phyloP scores from a whole-genome alignment of 2,329 filamentous ascomycete genomes.

The Metarhizium rileyi region DNA sequence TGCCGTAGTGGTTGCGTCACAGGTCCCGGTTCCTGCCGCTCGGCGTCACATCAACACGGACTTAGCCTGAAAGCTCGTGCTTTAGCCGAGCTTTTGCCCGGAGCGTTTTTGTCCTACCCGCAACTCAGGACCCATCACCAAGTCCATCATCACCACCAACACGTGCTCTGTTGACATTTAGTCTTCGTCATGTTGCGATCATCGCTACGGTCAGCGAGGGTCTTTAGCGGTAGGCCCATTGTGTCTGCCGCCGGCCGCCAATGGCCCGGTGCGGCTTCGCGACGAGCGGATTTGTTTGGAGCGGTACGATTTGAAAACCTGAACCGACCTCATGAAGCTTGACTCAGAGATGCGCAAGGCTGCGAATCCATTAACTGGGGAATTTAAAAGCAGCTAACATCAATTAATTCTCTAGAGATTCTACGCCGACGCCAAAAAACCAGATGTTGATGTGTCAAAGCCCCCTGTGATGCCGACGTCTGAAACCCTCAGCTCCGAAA shows the following conservation, averaged over 20 bases:
- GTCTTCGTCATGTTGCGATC: slow-evolving; percentile 58
- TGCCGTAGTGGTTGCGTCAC: slow-evolving; percentile 23
- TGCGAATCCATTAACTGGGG: neutral
- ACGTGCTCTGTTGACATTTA: slow-evolving; percentile 30
- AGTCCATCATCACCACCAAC: slow-evolving; percentile 19
- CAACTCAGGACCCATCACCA: slow-evolving; percentile 12
- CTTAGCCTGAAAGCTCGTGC: neutral
- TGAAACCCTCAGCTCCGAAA: slow-evolving; percentile 40
- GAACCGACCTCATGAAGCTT: neutral
- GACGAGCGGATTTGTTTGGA: slow-evolving; percentile 21
- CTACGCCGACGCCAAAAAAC: slow-evolving; percentile 46
- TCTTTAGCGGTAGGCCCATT: slow-evolving; percentile 44
- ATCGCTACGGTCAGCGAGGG: slow-evolving; percentile 55
- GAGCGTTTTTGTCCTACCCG: slow-evolving; percentile 30
- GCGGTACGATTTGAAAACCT: slow-evolving; percentile 18
- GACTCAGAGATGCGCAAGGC: neutral
- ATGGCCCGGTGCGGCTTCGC: slow-evolving; percentile 39
- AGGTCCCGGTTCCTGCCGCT: slow-evolving; percentile 25
- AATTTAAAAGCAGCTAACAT: neutral
- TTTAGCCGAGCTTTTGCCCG: slow-evolving; percentile 36
- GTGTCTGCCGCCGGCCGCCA: slow-evolving; percentile 44
- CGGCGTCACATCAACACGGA: slow-evolving; percentile 7
- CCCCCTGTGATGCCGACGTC: slow-evolving; percentile 43
- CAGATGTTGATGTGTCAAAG: slow-evolving; percentile 37
- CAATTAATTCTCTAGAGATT: slow-evolving; percentile 34